Conservation (phyloP, 495 filamentous ascomycete species). For the Penicillium paradoxum region DNA sequence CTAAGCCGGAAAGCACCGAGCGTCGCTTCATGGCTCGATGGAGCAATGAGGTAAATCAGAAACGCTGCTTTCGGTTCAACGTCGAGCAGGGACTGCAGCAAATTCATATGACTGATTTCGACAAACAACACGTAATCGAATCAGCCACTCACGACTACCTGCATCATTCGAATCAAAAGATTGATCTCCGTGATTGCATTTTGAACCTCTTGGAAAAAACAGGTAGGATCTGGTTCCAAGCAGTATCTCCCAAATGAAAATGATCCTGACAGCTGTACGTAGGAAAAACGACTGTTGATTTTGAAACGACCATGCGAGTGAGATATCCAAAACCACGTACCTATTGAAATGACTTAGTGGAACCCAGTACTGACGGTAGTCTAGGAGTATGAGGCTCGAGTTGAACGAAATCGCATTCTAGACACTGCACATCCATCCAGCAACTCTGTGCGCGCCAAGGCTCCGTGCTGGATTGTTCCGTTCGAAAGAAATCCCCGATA, state of each 20-base stretch:
- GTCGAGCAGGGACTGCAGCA: slow-evolving; percentile 17
- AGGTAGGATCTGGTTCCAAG: neutral
- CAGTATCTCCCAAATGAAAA: neutral
- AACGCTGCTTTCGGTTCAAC: slow-evolving; percentile 14
- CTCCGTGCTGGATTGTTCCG: slow-evolving; percentile 20
- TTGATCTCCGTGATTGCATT: slow-evolving; percentile 6
- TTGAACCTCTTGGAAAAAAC: slow-evolving; percentile 6
- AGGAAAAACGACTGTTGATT: slow-evolving; percentile 14
- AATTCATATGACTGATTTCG: slow-evolving; percentile 14
- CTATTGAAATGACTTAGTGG: no score
- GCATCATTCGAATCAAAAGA: slow-evolving; percentile 10
- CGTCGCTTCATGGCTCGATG: slow-evolving; percentile 21
- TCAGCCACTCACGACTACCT: slow-evolving; percentile 19
- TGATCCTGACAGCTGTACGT: neutral
- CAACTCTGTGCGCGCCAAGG: no score
- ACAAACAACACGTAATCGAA: slow-evolving; percentile 13
- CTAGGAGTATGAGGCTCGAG: neutral
- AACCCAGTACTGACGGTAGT: no score
- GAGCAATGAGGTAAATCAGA: slow-evolving; percentile 2
- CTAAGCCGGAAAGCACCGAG: slow-evolving; percentile 14
- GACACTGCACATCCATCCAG: neutral
- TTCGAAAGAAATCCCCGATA: slow-evolving; percentile 27
- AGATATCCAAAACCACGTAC: neutral
- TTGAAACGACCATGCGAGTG: slow-evolving; percentile 8
- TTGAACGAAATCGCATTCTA: neutral